Percentiles rank a stretch among this genome's conserved stretches.
Conservation (phyloP, 2,329 filamentous ascomycete species). For the Xylogone sp. region DNA sequence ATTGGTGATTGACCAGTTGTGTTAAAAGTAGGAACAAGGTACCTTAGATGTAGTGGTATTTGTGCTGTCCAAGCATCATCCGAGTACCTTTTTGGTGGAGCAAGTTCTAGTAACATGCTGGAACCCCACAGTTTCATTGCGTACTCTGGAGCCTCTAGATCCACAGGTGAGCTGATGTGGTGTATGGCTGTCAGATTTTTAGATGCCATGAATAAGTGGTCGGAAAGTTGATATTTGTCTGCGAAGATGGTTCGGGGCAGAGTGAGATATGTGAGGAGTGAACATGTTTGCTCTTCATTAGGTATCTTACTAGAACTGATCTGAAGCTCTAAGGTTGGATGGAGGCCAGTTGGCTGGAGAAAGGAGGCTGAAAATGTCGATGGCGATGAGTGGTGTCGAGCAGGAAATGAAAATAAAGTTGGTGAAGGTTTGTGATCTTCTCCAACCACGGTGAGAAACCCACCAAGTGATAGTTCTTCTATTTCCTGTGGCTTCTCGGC, state of each 20-base stretch:
- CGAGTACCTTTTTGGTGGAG: conserved; percentile 38
- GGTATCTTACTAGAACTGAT: conserved; percentile 52
- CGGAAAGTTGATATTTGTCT: conserved; percentile 80
- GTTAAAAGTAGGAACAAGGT: conserved; percentile 56
- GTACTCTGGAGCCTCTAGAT: conserved; percentile 89
- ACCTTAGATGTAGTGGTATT: conserved; percentile 83
- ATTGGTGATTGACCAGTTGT: conserved; percentile 49
- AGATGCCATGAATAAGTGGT: conserved; percentile 72
- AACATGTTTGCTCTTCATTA: conserved; percentile 56
- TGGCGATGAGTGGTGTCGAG: conserved; percentile 63
- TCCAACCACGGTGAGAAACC: conserved; percentile 74
- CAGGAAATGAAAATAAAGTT: conserved; percentile 79
- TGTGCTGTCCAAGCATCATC: conserved; percentile 55
- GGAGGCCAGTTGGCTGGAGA: conserved; percentile 70
- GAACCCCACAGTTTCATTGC: conserved; percentile 75
- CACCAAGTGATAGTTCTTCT: conserved; percentile 74
- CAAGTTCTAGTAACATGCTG: conserved; percentile 70
- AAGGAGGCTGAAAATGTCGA: conserved; percentile 61
- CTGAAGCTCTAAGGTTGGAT: conserved; percentile 71
- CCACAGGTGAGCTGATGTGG: conserved; percentile 70
- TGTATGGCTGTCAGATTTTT: conserved; percentile 71
- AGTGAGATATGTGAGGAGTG: conserved; percentile 75
- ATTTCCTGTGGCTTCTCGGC: conserved; percentile 60
- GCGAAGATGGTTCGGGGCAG: conserved; percentile 79
- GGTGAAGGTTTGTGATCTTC: conserved; percentile 68